A percentile compares a stretch with the other conserved stretches of the same genome.
Evolutionary conservation across 768 basidiomycete species (phyloP).

Genomic region (Boletus rubescentipes): DNA sequence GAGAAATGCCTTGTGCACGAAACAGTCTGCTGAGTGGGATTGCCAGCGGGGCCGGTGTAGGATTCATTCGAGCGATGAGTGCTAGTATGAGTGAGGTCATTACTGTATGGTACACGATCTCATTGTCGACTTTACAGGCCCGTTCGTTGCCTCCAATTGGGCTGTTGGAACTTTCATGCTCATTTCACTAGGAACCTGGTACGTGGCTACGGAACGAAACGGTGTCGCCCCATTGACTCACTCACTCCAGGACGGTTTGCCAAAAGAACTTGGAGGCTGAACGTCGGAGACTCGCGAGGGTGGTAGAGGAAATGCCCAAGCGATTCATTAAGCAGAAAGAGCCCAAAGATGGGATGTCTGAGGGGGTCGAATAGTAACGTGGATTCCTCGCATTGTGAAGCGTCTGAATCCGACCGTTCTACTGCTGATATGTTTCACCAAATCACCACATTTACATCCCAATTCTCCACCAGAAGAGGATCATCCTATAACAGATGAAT

Average conservation of each 20-base stretch:
- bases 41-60: constrained; percentile 75
- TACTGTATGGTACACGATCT: constrained; percentile 1
- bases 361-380: constrained; percentile 7
- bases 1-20: constrained; percentile 74
- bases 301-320: constrained; percentile 62
- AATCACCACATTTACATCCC: constrained; percentile 53
- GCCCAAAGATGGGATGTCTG: constrained; percentile 26
- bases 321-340: constrained; percentile 47
- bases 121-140: constrained; percentile 32
- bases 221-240: constrained; percentile 10
- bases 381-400: neutral
- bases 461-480: constrained; percentile 71
- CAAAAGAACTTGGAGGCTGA: constrained; percentile 55
- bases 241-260: constrained; percentile 56
- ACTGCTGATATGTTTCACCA: constrained; percentile 43
- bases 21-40: constrained; percentile 76
- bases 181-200: constrained; percentile 72
- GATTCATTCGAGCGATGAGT: constrained; percentile 67
- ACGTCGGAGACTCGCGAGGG: constrained; percentile 50
- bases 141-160: constrained; percentile 74
- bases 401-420: neutral
- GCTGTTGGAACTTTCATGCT: constrained; percentile 71
- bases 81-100: constrained; percentile 46
- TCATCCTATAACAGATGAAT: constrained; percentile 47
- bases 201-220: constrained; percentile 25